Base-by-base conservation (phyloP, 306 rosid species). In the Cucurbita maxima region DNA sequence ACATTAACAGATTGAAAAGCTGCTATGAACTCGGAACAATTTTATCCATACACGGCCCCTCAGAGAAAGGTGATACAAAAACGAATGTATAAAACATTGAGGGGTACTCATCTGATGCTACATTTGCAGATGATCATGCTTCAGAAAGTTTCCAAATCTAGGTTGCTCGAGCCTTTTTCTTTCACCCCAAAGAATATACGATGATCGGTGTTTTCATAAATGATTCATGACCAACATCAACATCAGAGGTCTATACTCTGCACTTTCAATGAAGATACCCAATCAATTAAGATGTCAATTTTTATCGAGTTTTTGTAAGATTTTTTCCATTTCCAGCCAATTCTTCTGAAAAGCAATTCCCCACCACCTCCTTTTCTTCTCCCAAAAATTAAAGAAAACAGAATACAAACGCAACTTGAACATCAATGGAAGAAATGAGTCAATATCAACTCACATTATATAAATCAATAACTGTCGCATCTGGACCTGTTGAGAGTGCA, bases 401-500 rank as follows among this genome's bases (percentile, higher is more conserved):
- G 74, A 25, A 16, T 30, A 8, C 43, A 25, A 25, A 69, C 11
- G 53, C 36, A 38, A 18, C 37, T 37, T 25, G 16, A 34, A 75
- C 40, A 48, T 75, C 51, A 51, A 63, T 36, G 11, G 22, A 75
- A 38, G 41, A 36, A 61, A 10, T 61, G 53, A 20, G 58, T 45
- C 37, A 64, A 53, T 55, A 10, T 13, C 74, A 79, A 44, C 96
- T 91, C 87, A 94, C 96, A 79, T 86, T 85, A 71, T 89, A 94
- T 69, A 91, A 86, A 82, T 94, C 99, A 64, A 80, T 83, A 74
- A 94, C 95, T 51, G 82, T 75, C 82, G 86, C 99, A 78, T 94
- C 96, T n/a, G 97, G 97, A 79, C 86, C 92, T 0, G 96, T 97
- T 10, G 99, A 91, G 84, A 91, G 91, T 66, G 97, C 95, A 68